Evolutionary conservation across 768 basidiomycete genomes (phyloP).

Genomic region (Tulasnella sp.): DNA sequence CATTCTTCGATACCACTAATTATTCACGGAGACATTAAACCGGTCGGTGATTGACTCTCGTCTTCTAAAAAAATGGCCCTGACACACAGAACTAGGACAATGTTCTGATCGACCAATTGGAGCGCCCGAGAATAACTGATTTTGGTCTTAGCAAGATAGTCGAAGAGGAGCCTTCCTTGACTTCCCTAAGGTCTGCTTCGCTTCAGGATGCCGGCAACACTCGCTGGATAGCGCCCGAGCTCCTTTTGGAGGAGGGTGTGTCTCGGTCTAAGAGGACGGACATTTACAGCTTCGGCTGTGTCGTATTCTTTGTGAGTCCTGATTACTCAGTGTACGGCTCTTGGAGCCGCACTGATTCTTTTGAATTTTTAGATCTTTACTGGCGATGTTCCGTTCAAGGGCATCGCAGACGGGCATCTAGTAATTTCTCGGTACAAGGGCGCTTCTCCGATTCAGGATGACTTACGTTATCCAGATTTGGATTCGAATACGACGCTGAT

Average conservation of each 20-base stretch:
- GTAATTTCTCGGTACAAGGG: not conserved
- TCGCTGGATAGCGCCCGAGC: not conserved
- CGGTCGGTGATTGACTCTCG: not conserved
- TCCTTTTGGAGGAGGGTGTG: not conserved
- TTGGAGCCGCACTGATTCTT: not conserved
- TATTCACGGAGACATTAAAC: conserved; percentile 21
- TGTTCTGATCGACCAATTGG: conserved; percentile 16
- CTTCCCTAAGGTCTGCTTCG: not conserved
- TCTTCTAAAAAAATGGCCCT: no score
- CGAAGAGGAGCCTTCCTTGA: not conserved
- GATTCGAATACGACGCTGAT: no score
- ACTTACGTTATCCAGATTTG: no score
- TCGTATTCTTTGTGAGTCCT: not conserved
- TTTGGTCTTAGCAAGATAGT: conserved; percentile 23
- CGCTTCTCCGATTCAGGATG: no score
- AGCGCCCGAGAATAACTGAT: not conserved
- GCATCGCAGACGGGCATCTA: not conserved
- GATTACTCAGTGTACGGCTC: no score
- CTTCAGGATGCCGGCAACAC: not conserved
- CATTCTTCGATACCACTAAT: not conserved
- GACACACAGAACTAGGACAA: not conserved
- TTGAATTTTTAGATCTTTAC: not conserved
- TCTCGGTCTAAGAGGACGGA: not conserved
- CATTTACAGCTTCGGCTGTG: not conserved
- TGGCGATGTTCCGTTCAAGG: not conserved